Evolutionary conservation across 768 basidiomycete species (phyloP).

Genomic region (Russula sp.): DNA sequence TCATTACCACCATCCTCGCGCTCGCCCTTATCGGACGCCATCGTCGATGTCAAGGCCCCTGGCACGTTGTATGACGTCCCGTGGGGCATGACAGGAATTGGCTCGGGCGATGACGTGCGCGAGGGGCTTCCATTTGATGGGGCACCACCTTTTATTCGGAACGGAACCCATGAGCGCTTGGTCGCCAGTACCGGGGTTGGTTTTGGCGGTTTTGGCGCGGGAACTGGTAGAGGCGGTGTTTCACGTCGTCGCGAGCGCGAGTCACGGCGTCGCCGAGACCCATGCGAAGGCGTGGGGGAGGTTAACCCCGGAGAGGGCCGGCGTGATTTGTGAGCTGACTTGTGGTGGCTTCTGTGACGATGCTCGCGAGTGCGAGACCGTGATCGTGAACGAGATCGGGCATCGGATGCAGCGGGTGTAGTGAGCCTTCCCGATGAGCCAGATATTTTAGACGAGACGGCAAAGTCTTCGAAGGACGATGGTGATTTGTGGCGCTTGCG

Average conservation of each 20-base stretch:
- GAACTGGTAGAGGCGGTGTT: constrained; percentile 17
- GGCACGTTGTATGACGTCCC: background rate
- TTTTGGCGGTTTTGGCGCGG: constrained; percentile 11
- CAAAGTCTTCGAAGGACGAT: constrained; percentile 23
- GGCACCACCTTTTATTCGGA: constrained; percentile 22
- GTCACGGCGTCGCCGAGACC: background rate
- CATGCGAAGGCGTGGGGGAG: constrained; percentile 23
- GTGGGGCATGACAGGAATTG: constrained; percentile 9
- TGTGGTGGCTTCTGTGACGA: constrained; percentile 12
- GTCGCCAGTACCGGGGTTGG: background rate
- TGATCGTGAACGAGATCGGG: constrained; percentile 18
- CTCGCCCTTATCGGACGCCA: constrained; percentile 10
- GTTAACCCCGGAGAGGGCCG: constrained; percentile 26
- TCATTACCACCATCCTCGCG: background rate
- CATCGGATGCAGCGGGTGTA: constrained; percentile 23
- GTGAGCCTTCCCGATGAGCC: constrained; percentile 27
- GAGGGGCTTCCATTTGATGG: constrained; percentile 6
- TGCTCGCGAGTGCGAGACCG: constrained; percentile 17
- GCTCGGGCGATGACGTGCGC: constrained; percentile 11
- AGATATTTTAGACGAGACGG: constrained; percentile 26
- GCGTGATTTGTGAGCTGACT: constrained; percentile 18
- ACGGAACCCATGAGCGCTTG: constrained; percentile 21
- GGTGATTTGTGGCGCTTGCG: constrained; percentile 11
- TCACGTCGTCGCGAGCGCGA: constrained; percentile 17
- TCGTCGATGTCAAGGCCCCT: constrained; percentile 9